phyloP scores from a whole-genome alignment of 352 stramenopile species.

The Phytophthora podocarpi region DNA sequence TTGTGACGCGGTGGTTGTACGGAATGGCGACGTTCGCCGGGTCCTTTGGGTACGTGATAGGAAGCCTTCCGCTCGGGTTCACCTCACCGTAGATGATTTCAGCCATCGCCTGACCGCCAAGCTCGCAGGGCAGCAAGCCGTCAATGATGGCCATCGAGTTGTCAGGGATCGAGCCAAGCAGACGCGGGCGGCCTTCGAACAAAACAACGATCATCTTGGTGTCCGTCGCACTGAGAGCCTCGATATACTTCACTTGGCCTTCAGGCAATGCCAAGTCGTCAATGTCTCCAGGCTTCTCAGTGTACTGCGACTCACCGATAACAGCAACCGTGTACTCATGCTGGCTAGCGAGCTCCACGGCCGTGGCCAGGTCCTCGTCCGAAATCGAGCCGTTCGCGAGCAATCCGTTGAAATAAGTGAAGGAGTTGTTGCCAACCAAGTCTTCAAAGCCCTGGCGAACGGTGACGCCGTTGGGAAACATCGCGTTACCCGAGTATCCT shows the following conservation, averaged over 20 bases:
- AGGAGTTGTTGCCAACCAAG: conserved; percentile 23
- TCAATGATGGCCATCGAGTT: conserved; percentile 69
- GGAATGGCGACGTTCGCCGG: conserved; percentile 53
- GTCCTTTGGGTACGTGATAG: conserved; percentile 82
- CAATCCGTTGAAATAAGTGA: conserved; percentile 57
- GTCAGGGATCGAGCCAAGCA: conserved; percentile 61
- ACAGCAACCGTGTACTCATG: conserved; percentile 61
- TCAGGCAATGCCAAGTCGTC: conserved; percentile 57
- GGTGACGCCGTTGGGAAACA: conserved; percentile 51
- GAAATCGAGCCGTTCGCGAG: conserved; percentile 46
- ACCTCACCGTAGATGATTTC: conserved; percentile 77
- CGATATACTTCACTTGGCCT: conserved; percentile 71
- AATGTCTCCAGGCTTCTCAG: no score
- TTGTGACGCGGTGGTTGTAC: conserved; percentile 71
- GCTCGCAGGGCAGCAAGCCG: conserved; percentile 67
- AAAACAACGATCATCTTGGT: conserved; percentile 83
- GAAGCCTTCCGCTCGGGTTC: conserved; percentile 79
- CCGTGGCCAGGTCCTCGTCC: conserved; percentile 38
- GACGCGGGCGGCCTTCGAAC: conserved; percentile 68
- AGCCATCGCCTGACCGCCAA: conserved; percentile 76
- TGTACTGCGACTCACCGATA: conserved; percentile 78
- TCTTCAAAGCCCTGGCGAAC: conserved; percentile 38
- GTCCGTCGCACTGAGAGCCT: conserved; percentile 46
- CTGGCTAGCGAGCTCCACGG: conserved; percentile 42
- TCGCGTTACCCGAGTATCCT: conserved; percentile 52